Evolutionary conservation across 495 filamentous ascomycete species (phyloP), one percentile per base, ranked within the genome.

Genomic region (Tuber melanosporum): DNA sequence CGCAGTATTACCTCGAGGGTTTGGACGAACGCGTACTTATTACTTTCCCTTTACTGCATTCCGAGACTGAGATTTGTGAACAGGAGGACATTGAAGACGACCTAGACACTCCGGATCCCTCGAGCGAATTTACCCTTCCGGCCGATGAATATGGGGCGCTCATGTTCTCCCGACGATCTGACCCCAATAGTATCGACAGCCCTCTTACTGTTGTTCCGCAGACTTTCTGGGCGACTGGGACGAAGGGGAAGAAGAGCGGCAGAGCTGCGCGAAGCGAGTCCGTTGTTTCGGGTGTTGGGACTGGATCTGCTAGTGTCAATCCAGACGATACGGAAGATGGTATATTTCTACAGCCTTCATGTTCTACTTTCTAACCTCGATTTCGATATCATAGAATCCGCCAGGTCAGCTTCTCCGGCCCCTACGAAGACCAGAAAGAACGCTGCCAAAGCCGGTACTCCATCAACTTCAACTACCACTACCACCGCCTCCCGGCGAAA

Each of bases 1-100:
- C 89, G 49, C 89, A 95, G 71, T 99, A 97, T 86, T 92, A 98
- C 83, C 89, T 99, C 66, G 91, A 93, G 75, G 90, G 91, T 12
- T 89, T 98, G 72, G 93, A 99, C 85, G 93, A 96, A 84, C 90
- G 93, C 81, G 95, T 90, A 86, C 83, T 85, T 76, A 14, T 72
- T 46, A 42, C 52, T 70, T 57, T 32, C 14, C 22, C 12, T 32
- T 71, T 12, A 47, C 72, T 19, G 70, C n/a, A 19, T 69, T 70
- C 32, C 9, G 52, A 17, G 39, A 46, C 78, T 74, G 88, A 82
- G 85, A 89, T 69, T 84, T 86, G 9, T 79, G 85, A 86, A 46
- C 81, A 89, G 72, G 90, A 92, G 78, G 85, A 85, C 73, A 88
- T 90, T 77, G 90, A 92, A 72, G 90, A 91, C 71, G 87, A 88